These are phyloP conservation scores for Cicer yamashitae DNA, from an alignment of 306 rosid species.

Conservation along the genomic window DNA sequence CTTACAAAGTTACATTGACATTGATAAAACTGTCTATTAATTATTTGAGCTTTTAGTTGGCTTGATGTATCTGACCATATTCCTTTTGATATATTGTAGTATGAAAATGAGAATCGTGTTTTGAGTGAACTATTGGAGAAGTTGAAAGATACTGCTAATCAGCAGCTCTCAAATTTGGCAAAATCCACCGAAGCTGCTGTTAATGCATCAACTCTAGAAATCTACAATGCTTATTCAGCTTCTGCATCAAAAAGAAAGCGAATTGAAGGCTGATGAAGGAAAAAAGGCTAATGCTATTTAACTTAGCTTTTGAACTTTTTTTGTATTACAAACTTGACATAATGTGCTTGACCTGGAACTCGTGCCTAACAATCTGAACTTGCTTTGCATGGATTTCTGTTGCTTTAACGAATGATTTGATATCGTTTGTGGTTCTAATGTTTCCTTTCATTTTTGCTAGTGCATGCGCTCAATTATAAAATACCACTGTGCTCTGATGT, in stretches of 20 bases:
- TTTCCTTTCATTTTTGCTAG: neutral
- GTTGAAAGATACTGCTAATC: slow-evolving; percentile 60
- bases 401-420: neutral
- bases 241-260: slow-evolving; percentile 55
- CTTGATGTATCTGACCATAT: slow-evolving; percentile 26
- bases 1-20: neutral
- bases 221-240: slow-evolving; percentile 39
- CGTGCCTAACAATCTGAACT: neutral
- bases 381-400: slow-evolving; percentile 18
- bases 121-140: slow-evolving; percentile 54
- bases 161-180: slow-evolving; percentile 47
- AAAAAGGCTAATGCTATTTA: slow-evolving; percentile 27
- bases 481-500: neutral
- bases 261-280: slow-evolving; percentile 33
- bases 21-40: slow-evolving; percentile 16
- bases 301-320: neutral
- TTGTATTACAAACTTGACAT: neutral
- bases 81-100: slow-evolving; percentile 52
- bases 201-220: slow-evolving; percentile 49
- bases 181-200: slow-evolving; percentile 63
- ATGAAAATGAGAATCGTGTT: slow-evolving; percentile 53
- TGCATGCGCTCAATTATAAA: neutral
- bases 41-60: slow-evolving; percentile 23
- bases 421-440: neutral
- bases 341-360: slow-evolving; percentile 30